Evolutionary conservation across 2,329 filamentous ascomycete genomes (phyloP), one percentile per base, ranked within the genome.

Genomic region (Aureobasidium leucospermi): DNA sequence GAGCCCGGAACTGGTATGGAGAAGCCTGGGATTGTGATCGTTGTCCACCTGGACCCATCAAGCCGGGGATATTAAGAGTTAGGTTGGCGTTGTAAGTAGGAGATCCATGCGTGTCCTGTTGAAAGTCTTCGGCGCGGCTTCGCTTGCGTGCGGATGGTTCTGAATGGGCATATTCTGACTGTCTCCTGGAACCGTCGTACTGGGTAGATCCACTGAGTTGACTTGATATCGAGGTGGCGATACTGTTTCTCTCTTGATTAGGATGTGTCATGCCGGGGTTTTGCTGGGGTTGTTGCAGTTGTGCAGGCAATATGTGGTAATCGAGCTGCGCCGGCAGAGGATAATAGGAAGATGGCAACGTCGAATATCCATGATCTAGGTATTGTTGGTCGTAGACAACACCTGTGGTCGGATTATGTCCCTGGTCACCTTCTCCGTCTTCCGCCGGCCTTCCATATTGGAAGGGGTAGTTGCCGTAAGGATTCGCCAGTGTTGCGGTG

Each of bases 401-500:
- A 10, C 16, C 16, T 38, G 29, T 34, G 29, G 31, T 39, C 11
- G 46, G 32, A 15, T 49, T 16, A 29, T 59, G 46, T 38, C 38
- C 43, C n/a, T 48, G 55, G 43, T 15, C 10, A 31, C 19, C 32
- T 45, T 53, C 36, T 32, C 19, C 29, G 9, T 52, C 41, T 5
- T 28, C n/a, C 47, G 34, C 29, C 47, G 48, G 39, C 19, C 29
- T 23, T 45, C 47, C 58, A 46, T 53, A 53, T 10, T 46, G 38
- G 41, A 52, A 51, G 7, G 39, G 38, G 32, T 38, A 53, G 9
- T 53, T 46, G 41, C 28, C 19, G 47, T 59, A 53, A 13, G 47
- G 48, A 16, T 46, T 53, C 16, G 47, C 58, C 58, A 53, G 39
- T 19, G n/a, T 34, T 59, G 58, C 58, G 58, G 47, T 39, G 23